phyloP scores from a whole-genome alignment of 2,329 filamentous ascomycete species.

The Macrophomina tecta region DNA sequence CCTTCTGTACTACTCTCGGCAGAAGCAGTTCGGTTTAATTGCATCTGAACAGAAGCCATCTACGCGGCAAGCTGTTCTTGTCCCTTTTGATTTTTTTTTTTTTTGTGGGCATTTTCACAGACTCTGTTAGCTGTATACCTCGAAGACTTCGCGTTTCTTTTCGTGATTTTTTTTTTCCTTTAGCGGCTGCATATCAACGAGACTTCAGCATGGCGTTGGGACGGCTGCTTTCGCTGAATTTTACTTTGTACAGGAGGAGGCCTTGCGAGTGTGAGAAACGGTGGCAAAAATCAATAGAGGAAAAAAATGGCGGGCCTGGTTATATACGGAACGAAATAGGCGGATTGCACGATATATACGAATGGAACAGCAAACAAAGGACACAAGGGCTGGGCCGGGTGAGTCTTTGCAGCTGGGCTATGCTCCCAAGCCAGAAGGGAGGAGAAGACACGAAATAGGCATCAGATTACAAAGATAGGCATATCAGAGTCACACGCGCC shows the following conservation, averaged over 20 bases:
- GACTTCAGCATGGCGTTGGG: constrained; percentile 17
- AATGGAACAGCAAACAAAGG: constrained; percentile 1
- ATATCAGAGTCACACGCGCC: not conserved
- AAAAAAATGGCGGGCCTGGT: not conserved
- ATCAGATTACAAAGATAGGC: not conserved
- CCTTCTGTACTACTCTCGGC: not conserved
- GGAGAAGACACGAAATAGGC: not conserved
- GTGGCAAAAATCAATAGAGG: not conserved
- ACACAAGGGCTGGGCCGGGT: not conserved
- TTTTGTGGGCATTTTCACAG: not conserved
- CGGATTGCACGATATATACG: not conserved
- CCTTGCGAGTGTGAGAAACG: not conserved
- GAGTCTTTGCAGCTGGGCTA: constrained; percentile 6
- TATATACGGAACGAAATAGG: not conserved
- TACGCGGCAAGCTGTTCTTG: not conserved
- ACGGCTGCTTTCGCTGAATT: not conserved
- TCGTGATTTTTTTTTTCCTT: not conserved
- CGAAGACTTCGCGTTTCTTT: not conserved
- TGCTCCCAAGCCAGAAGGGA: not conserved
- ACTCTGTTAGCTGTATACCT: not conserved
- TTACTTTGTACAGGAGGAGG: not conserved
- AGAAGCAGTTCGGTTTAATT: not conserved
- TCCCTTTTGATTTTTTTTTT: not conserved
- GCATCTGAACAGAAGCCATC: not conserved
- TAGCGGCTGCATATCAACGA: not conserved